These are phyloP conservation scores for Dictyostelium firmibasis DNA, from an alignment of 78 protist genomes.

Conservation along the genomic window DNA sequence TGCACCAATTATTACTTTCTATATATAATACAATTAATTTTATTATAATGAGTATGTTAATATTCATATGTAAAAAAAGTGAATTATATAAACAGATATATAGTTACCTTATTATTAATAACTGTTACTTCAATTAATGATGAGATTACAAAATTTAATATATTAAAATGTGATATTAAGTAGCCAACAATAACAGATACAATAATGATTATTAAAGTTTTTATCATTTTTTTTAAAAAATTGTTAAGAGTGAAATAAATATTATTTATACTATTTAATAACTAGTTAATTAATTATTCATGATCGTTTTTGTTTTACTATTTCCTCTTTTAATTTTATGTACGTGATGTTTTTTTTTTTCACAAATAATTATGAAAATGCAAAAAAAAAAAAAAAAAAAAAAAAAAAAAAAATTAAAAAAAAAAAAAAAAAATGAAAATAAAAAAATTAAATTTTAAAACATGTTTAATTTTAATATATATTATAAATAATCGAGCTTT, in stretches of 20 bases:
- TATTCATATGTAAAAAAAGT: too few relatives aligned
- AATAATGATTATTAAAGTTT: constrained; percentile 6
- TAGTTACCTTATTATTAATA: constrained; percentile 17
- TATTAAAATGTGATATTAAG: constrained; percentile 16
- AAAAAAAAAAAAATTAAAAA: too few relatives aligned
- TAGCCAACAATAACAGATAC: constrained; percentile 13
- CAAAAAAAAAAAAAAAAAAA: background rate
- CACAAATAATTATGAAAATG: background rate
- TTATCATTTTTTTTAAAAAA: background rate
- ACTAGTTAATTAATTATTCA: background rate
- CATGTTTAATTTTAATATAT: too few relatives aligned
- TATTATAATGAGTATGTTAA: too few relatives aligned
- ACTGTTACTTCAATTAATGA: background rate
- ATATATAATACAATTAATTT: background rate
- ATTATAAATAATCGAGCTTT: too few relatives aligned
- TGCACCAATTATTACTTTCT: constrained; percentile 18
- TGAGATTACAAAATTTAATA: background rate
- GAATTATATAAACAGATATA: too few relatives aligned
- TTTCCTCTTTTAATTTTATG: background rate
- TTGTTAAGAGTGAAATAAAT: background rate
- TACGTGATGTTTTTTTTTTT: background rate
- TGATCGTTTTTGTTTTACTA: background rate
- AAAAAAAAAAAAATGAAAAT: too few relatives aligned
- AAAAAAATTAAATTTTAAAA: too few relatives aligned
- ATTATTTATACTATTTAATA: too few relatives aligned